A percentile compares a stretch with the other conserved stretches of the same genome.
phyloP scores from a whole-genome alignment of 257 asterid genomes.

The Nicotiana noctiflora region DNA sequence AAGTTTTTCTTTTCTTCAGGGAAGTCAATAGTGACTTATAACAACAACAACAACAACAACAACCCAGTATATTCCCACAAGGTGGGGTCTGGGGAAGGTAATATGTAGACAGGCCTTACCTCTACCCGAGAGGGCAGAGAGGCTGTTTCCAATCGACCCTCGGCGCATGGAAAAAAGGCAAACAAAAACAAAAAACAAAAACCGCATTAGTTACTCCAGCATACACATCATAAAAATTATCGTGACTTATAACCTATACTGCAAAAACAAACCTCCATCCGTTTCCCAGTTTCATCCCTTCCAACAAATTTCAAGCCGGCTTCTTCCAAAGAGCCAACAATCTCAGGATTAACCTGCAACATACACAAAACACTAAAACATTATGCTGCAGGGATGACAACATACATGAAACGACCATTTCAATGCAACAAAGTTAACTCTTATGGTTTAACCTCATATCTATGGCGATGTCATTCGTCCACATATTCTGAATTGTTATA shows the following conservation, averaged over 20 bases:
- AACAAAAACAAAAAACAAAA: too few species aligned
- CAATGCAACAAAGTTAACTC: slow-evolving; percentile 1
- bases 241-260: background rate
- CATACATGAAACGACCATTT: slow-evolving; percentile 6
- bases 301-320: slow-evolving; percentile 89
- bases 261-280: slow-evolving; percentile 77
- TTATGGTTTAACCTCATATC: slow-evolving; percentile 67
- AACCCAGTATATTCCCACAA: too few species aligned
- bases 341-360: slow-evolving; percentile 81
- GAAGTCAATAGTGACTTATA: background rate
- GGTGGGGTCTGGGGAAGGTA: too few species aligned
- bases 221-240: too few species aligned
- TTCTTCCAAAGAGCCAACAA: slow-evolving; percentile 55
- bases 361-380: background rate
- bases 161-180: too few species aligned
- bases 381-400: slow-evolving; percentile 1
- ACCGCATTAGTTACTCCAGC: too few species aligned
- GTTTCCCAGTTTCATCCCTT: slow-evolving; percentile 76
- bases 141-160: too few species aligned
- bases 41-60: too few species aligned
- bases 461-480: slow-evolving; percentile 90
- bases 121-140: too few species aligned
- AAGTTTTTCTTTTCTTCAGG: too few species aligned
- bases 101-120: too few species aligned
- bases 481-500: slow-evolving; percentile 64